Percentiles rank a stretch among this genome's conserved stretches.
These are phyloP conservation scores for Cardamine resedifolia DNA, from an alignment of 345 rosid species.

Conservation along the genomic window DNA sequence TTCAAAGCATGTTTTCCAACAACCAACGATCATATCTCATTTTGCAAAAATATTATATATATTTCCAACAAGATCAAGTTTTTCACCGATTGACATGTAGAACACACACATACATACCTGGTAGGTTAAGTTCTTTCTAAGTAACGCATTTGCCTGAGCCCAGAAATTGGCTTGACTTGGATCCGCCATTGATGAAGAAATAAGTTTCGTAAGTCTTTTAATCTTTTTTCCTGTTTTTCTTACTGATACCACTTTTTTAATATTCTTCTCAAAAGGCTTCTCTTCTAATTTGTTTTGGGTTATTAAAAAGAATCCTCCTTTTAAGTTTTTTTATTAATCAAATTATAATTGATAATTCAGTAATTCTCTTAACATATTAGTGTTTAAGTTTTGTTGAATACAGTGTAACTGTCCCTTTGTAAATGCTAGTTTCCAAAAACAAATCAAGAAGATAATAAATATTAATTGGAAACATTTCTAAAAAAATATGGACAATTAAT, in stretches of 20 bases:
- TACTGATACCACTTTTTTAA: background rate
- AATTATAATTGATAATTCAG: background rate
- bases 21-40: background rate
- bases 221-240: constrained; percentile 3
- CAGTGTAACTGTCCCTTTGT: background rate
- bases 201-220: constrained; percentile 12
- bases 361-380: background rate
- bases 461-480: constrained; percentile 2
- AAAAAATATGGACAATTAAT: too few relatives aligned
- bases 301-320: background rate
- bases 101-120: constrained; percentile 51
- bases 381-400: constrained; percentile 11
- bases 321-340: background rate
- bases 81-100: background rate
- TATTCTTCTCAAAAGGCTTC: background rate
- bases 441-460: background rate
- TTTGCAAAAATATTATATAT: background rate
- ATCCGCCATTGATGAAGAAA: constrained; percentile 47
- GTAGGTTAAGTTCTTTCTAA: constrained; percentile 74
- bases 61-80: background rate
- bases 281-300: background rate
- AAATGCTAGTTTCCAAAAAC: constrained; percentile 4
- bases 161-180: constrained; percentile 58
- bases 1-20: background rate
- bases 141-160: constrained; percentile 77